A percentile compares a stretch with the other conserved stretches of the same genome.
phyloP scores from a whole-genome alignment of 73 alveolate species.

The Tetrahymena thermophila region DNA sequence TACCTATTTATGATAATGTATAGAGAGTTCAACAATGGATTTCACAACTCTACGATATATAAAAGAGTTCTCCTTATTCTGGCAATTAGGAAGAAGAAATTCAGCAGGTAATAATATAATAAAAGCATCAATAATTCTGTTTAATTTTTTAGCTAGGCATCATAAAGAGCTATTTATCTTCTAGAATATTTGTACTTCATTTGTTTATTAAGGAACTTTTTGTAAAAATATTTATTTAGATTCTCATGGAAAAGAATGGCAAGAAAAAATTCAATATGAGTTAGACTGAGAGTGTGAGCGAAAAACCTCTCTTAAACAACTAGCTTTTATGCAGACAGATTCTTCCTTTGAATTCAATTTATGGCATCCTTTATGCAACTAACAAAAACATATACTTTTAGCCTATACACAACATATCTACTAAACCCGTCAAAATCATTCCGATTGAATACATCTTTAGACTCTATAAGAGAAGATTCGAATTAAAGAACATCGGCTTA shows the following conservation, averaged over 20 bases:
- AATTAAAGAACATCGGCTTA: slow-evolving; percentile 84
- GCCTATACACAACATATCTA: slow-evolving; percentile 76
- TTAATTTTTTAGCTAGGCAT: no score
- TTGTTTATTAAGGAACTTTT: slow-evolving; percentile 26
- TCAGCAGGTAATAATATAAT: not conserved
- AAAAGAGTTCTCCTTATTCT: slow-evolving; percentile 15
- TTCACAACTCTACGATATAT: not conserved
- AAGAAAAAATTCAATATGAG: slow-evolving; percentile 80
- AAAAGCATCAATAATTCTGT: not conserved
- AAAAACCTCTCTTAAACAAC: slow-evolving; percentile 71
- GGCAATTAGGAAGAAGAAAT: slow-evolving; percentile 19
- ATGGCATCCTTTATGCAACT: slow-evolving; percentile 86
- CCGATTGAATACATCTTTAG: slow-evolving; percentile 67
- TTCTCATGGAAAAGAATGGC: slow-evolving; percentile 22
- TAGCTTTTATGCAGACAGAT: slow-evolving; percentile 82
- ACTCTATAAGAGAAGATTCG: slow-evolving; percentile 81
- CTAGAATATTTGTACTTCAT: not conserved
- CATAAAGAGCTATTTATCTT: not conserved
- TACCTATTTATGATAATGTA: not conserved
- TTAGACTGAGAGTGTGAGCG: slow-evolving; percentile 80
- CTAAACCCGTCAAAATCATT: slow-evolving; percentile 77
- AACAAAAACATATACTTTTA: slow-evolving; percentile 88
- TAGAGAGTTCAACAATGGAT: slow-evolving; percentile 5
- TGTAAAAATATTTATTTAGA: not conserved
- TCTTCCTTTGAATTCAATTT: slow-evolving; percentile 79